These are phyloP conservation scores for Colletotrichum phormii DNA, from an alignment of 2,329 filamentous ascomycete species.

Conservation along the genomic window DNA sequence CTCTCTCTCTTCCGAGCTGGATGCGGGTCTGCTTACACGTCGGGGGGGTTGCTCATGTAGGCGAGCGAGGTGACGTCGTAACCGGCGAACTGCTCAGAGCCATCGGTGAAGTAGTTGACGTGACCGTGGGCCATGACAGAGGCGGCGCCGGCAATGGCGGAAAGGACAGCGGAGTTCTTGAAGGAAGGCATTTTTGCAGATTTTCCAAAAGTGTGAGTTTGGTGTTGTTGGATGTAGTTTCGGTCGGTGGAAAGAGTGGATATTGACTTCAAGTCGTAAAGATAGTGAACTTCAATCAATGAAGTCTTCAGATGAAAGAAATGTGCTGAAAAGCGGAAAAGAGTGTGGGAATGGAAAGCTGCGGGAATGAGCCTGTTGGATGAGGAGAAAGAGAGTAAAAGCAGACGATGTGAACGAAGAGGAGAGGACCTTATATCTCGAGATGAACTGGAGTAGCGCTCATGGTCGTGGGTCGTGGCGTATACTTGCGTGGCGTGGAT, in stretches of 20 bases:
- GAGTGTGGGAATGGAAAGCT: constrained; percentile 35
- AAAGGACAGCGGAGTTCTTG: constrained; percentile 38
- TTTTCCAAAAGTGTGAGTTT: constrained; percentile 24
- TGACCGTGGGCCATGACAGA: constrained; percentile 46
- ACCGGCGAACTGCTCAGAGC: constrained; percentile 45
- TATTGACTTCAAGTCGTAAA: constrained; percentile 34
- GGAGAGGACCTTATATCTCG: constrained; percentile 33
- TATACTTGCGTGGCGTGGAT: constrained; percentile 7
- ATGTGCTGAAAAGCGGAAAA: constrained; percentile 34
- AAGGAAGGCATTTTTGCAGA: constrained; percentile 40
- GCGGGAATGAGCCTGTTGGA: constrained; percentile 30
- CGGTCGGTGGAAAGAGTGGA: constrained; percentile 12
- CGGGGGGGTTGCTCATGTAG: constrained; percentile 42
- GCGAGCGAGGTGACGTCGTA: constrained; percentile 42
- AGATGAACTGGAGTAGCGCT: constrained; percentile 7
- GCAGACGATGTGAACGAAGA: background rate
- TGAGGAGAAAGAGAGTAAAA: background rate
- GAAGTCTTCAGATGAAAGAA: constrained; percentile 35
- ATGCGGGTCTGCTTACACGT: constrained; percentile 36
- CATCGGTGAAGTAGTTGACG: constrained; percentile 44
- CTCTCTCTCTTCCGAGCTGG: too few relatives aligned
- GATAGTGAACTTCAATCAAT: constrained; percentile 36
- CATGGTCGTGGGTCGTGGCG: constrained; percentile 10
- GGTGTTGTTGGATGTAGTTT: constrained; percentile 3
- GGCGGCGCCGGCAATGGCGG: constrained; percentile 40